Base-by-base conservation (phyloP, 2,329 filamentous ascomycete species). In the Colletotrichum chrysophilum region DNA sequence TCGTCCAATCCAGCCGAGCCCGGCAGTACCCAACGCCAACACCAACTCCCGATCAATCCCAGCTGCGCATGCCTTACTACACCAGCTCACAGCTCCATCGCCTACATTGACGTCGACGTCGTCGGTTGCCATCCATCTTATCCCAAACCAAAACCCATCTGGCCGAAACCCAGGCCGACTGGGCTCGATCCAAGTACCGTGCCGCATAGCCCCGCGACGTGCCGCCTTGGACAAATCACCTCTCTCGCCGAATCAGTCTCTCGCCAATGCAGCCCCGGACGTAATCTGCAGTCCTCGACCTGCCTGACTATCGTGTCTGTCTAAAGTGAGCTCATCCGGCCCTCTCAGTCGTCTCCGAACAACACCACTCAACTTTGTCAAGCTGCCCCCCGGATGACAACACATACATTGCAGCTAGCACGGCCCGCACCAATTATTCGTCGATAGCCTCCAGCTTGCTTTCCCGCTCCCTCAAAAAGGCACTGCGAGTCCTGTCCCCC, bases 391-490 rank as follows among this genome's bases (percentile, higher is more conserved):
- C 60, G 61, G 52, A 76, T 74, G 74, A 70, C 71, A 75, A 60
- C 60, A 66, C 55, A 62, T 66, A 34, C 52, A 55, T 55, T 26
- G 60, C 71, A 66, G 56, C 70, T 70, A 61, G 34, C 61, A 56
- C 36, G 18, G 30, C 60, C 61, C 70, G 48, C 60, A 55, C 66
- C 71, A 34, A 21, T 62, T 32, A 70, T 52, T 32, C 26, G 13
- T 58, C 24, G 58, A 55, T 62, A 61, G 32, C 60, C 34, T 75
- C 60, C 36, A 21, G 26, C 56, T 32, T 62, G 66, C 18, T 14
- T 62, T 55, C 60, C 21, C 61, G 14, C 68, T 67, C 70, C 74
- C 66, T 77, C 74, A 66, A 76, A 76, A 77, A 75, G 66, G 52
- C 58, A 48, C 61, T 43, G 62, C 32, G 30, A 69, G 55, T 73